Base-by-base conservation (phyloP, 2,329 filamentous ascomycete genomes). In the Thelonectria discophora region DNA sequence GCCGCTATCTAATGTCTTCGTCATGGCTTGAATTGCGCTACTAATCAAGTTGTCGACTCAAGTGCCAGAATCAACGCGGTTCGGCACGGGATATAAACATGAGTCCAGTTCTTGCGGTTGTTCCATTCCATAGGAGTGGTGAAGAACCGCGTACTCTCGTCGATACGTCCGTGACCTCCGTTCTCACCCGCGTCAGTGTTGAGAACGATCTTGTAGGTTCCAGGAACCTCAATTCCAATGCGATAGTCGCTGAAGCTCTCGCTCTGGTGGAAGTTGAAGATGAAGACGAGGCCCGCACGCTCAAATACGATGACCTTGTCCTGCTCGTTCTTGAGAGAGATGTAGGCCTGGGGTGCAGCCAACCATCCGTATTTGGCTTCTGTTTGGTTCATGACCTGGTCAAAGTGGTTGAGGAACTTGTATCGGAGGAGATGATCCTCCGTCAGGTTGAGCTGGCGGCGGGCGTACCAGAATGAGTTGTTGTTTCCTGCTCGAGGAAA, bases 221-320 rank as follows among this genome's bases (percentile, higher is more conserved):
- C 95, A 3, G 90, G 80, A 18, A 87, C 82, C 53, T 98, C 93
- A 40, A 99, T 84, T 17, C 95, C 95, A 48, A 99, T 90, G 39
- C 94, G 88, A 76, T 97, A 99, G 78, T 98, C 95, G 11, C 90
- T 89, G 79, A 91, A 99, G 77, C 93, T 97, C 68, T 90, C 80
- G 27, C 86, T 87, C 0, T 92, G 88, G 75, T 98, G 89, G 84
- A 98, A 97, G 80, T 99, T 99, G 85, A 99, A 98, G 70, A 97
- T 85, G 83, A 94, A 99, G 11, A 99, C 82, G 60, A 97, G 80
- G 0, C 94, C 94, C 1, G 88, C 95, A 32, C 95, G 88, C 81
- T 99, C 95, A 75, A 97, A 99, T 3, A 97, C 94, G 66, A 99
- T 88, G 45, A 98, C 89, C 81, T 98, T 99, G 80, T 99, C 95